These are phyloP conservation scores for Emergomyces pasteurianus DNA, from an alignment of 2,329 filamentous ascomycete species.

Conservation along the genomic window DNA sequence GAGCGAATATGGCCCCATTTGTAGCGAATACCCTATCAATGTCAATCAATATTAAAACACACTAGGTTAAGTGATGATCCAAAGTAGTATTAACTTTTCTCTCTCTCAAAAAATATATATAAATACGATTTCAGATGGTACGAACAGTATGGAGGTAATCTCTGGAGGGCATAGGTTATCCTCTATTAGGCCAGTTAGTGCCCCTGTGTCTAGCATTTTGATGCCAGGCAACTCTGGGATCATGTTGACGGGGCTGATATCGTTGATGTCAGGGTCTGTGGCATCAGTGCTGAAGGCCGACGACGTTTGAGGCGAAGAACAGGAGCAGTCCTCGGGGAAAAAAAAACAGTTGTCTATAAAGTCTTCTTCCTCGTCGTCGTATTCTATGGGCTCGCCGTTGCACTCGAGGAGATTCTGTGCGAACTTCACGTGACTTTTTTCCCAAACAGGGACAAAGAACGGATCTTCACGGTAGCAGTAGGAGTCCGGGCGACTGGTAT, in stretches of 20 bases:
- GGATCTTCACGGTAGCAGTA: constrained; percentile 4
- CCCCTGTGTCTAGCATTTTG: constrained; percentile 32
- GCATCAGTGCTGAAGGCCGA: constrained; percentile 14
- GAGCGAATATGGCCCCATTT: constrained; percentile 33
- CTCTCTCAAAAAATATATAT: not conserved
- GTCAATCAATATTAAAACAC: not conserved
- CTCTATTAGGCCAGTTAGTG: constrained; percentile 29
- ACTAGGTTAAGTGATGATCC: not conserved
- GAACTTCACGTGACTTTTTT: constrained; percentile 25
- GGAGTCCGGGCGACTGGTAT: not conserved
- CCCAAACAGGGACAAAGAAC: constrained; percentile 27
- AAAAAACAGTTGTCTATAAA: constrained; percentile 33
- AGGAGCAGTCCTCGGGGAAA: constrained; percentile 32
- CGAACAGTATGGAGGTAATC: constrained; percentile 33
- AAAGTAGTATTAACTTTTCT: not conserved
- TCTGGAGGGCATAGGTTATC: constrained; percentile 33
- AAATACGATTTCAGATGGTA: not conserved
- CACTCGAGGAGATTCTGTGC: constrained; percentile 29
- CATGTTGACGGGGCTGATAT: constrained; percentile 22
- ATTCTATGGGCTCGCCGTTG: constrained; percentile 31
- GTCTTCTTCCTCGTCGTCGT: constrained; percentile 32
- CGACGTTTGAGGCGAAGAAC: constrained; percentile 18
- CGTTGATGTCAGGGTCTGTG: constrained; percentile 14
- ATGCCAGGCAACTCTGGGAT: constrained; percentile 32
- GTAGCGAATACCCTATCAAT: constrained; percentile 29